A percentile compares a stretch with the other conserved stretches of the same genome.
Conservation (phyloP, 139 green algal species). For the Tetraselmis striata region DNA sequence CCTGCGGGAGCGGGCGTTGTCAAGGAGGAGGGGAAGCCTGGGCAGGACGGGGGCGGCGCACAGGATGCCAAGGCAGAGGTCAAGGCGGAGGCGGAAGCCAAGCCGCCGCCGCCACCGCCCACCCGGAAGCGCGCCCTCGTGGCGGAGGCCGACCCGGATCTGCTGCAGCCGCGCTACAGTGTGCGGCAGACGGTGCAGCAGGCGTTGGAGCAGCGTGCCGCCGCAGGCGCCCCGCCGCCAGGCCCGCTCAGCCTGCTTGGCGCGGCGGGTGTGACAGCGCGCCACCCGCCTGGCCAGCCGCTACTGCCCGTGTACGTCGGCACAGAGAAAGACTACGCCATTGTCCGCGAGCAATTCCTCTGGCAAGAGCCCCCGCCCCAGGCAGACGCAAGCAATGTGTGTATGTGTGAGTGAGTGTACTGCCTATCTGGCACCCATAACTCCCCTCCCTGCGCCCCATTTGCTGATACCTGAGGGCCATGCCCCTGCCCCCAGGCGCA, state of each 20-base stretch:
- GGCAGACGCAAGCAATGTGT: too few species aligned
- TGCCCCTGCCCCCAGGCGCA: background rate
- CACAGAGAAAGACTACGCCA: background rate
- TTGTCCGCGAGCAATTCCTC: background rate
- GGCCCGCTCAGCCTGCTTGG: background rate
- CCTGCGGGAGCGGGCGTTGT: background rate
- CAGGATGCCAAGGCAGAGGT: background rate
- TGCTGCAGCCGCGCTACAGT: background rate
- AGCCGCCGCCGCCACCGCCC: too few species aligned
- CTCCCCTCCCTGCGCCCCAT: too few species aligned
- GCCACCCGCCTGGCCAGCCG: background rate
- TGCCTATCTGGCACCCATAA: too few species aligned
- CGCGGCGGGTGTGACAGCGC: background rate
- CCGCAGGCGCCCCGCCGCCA: too few species aligned
- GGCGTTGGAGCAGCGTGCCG: background rate
- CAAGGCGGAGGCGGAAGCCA: background rate
- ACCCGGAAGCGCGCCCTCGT: background rate
- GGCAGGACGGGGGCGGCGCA: background rate
- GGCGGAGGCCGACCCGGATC: background rate
- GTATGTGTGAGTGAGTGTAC: too few species aligned
- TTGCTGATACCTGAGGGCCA: too few species aligned
- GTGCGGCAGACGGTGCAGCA: background rate
- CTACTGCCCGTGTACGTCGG: background rate
- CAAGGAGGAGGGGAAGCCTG: background rate
- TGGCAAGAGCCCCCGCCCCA: background rate